Evolutionary conservation across 2,329 filamentous ascomycete genomes (phyloP), one percentile per base, ranked within the genome.

Genomic region (Penicillium glabrum): DNA sequence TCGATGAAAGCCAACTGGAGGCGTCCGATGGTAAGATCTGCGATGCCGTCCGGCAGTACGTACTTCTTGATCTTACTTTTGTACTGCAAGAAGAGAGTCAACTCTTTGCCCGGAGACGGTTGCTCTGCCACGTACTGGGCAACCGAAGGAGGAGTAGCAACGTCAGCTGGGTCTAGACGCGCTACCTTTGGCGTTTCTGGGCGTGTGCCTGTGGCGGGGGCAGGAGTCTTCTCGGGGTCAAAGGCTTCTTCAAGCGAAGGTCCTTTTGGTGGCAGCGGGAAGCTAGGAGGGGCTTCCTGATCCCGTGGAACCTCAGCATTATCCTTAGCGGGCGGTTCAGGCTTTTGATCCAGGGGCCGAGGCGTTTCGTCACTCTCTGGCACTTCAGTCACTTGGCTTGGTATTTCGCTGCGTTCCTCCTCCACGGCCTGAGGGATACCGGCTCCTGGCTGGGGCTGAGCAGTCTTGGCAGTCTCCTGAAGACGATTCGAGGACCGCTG

Each of bases 1-100:
- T 99, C 95, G 66, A 99, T 99, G 67, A 99, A 99, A 1, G 95
- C 93, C 27, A 99, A 83, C 73, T 99, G 93, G 56, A 99, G 76
- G 24, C 93, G 86, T 1, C 92, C 92, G 57, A 97, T 88, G 3
- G 91, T 93, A 11, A 99, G 81, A 60, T 93, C 91, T 31, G 88
- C 87, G 63, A 88, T 88, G 1, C 93, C 93, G 71, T 96, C 92
- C 0, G 90, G 79, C 33, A 98, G 83, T 16, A 96, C 86, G 71
- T 96, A 96, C 73, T 98, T 98, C 77, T 97, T 98, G 66, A 98
- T 93, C 72, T 95, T 95, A 66, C 89, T 95, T 72, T 96, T 96
- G 78, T 98, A 97, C 75, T 98, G 93, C 59, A 98, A 75, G 72
- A 98, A 99, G 39, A 99, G 79, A 0, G 93, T 98, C 50, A 99